A percentile compares a stretch with the other conserved stretches of the same genome.
These are phyloP conservation scores for Collybia sp. DNA, from an alignment of 768 basidiomycete genomes.

Conservation along the genomic window DNA sequence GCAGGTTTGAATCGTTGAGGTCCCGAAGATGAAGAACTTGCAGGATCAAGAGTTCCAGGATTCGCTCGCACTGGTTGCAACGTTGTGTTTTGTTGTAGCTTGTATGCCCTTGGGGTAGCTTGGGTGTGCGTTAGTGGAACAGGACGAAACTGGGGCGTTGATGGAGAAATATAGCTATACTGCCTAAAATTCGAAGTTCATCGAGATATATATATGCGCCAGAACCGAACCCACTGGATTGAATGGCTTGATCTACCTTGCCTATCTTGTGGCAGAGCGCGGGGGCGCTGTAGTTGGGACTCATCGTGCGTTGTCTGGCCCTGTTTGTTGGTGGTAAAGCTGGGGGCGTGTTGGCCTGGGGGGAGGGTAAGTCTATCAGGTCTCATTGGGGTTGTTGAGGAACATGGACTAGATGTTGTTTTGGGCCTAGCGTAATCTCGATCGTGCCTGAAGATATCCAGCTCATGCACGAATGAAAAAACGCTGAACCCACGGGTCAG, in stretches of 20 bases:
- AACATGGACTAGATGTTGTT: constrained; percentile 58
- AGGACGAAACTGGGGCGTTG: constrained; percentile 33
- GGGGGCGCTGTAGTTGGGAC: constrained; percentile 14
- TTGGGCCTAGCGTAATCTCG: constrained; percentile 18
- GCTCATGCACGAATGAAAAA: neutral
- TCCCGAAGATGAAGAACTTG: constrained; percentile 1
- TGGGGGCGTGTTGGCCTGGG: constrained; percentile 50
- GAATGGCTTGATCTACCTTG: neutral
- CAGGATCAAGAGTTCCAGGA: constrained; percentile 7
- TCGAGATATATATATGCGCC: constrained; percentile 15
- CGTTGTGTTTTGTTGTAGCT: constrained; percentile 18
- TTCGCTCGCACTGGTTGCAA: constrained; percentile 8
- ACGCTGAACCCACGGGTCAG: constrained; percentile 31
- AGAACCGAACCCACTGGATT: constrained; percentile 21
- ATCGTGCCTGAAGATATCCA: constrained; percentile 14
- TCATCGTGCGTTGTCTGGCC: constrained; percentile 7
- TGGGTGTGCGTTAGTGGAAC: constrained; percentile 39
- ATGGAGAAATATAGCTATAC: constrained; percentile 58
- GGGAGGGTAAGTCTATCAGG: constrained; percentile 68
- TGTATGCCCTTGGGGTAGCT: constrained; percentile 31
- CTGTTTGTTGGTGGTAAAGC: constrained; percentile 24
- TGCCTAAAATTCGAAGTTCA: constrained; percentile 35
- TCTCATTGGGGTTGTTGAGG: constrained; percentile 47
- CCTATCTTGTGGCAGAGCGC: too few relatives aligned
- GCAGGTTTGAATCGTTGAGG: neutral